Evolutionary conservation across 1,139 yeast species (phyloP), one percentile per base, ranked within the genome.

Genomic region (Kazachstania sp.): DNA sequence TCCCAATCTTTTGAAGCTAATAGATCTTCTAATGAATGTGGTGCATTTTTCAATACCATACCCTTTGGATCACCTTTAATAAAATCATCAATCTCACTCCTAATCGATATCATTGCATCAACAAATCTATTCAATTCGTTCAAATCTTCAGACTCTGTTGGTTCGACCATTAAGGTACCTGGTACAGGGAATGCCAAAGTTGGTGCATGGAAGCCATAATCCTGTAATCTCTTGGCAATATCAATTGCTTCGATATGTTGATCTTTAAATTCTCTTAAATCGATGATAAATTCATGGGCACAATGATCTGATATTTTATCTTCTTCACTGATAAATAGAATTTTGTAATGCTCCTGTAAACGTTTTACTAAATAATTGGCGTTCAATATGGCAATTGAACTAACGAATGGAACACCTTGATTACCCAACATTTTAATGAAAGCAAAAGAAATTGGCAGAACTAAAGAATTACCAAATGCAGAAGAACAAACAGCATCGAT

Each of bases 151-250:
- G 94, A 83, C 69, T 92, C 98, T 4, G 98, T 92, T 50, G 98
- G 98, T 70, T 92, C 98, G 55, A 92, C 82, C 98, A 92, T 92
- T 58, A 92, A 75, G 3, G 98, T 92, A 51, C 95, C 95, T 12
- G 97, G 90, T 46, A 92, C 95, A 20, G 98, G 98, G 86, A 94
- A 92, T 1, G 97, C 92, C 87, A 92, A 82, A 44, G 98, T 92
- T 56, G 98, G 98, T 0, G 97, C 97, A 68, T 92, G 98, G 81
- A 92, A 92, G 1, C 97, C 97, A 65, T 90, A 92, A 70, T 92
- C 98, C 69, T 92, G 97, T 52, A 92, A 77, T 68, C 98, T 80
- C 73, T 92, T 92, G 51, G 98, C 97, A 51, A 92, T 82, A 65
- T 92, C 98, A 60, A 90, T 87, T 26, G 97, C 97, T 68, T 92